A percentile compares a stretch with the other conserved stretches of the same genome.
Evolutionary conservation across 306 rosid genomes (phyloP).

Genomic region (Corylus americana): DNA sequence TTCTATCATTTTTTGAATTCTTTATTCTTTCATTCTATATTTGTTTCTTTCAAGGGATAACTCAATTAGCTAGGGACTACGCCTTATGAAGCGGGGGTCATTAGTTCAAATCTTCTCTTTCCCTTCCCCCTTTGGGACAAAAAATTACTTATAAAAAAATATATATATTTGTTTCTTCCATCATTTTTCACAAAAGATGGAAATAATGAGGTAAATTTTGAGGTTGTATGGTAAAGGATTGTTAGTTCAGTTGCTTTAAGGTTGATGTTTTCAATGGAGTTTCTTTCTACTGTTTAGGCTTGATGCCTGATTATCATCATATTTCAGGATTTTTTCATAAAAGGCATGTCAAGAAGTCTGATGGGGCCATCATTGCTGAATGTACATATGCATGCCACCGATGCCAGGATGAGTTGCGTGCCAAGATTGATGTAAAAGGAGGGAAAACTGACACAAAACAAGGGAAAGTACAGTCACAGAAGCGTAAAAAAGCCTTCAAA

Average conservation of each 20-base stretch:
- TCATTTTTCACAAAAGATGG: not conserved
- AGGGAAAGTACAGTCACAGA: conserved; percentile 47
- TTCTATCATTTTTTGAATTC: not conserved
- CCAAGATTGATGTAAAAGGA: conserved; percentile 47
- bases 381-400: conserved; percentile 66
- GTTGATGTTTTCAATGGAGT: conserved; percentile 22
- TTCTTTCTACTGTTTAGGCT: conserved; percentile 8
- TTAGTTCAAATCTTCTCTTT: too few relatives aligned
- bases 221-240: not conserved
- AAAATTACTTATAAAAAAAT: too few relatives aligned
- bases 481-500: conserved; percentile 39
- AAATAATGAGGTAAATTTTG: not conserved
- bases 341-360: conserved; percentile 76
- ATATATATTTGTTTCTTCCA: not conserved
- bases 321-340: conserved; percentile 82
- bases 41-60: too few relatives aligned
- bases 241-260: conserved; percentile 1
- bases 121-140: too few relatives aligned
- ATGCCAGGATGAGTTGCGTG: conserved; percentile 54
- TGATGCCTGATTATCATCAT: conserved; percentile 28
- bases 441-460: conserved; percentile 45
- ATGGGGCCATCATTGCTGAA: conserved; percentile 45
- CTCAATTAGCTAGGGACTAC: too few relatives aligned
- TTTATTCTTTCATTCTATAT: not conserved
- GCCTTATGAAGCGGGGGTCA: too few relatives aligned